Base-by-base conservation (phyloP, 1,284 basidiomycete genomes). In the Meripilus lineatus region DNA sequence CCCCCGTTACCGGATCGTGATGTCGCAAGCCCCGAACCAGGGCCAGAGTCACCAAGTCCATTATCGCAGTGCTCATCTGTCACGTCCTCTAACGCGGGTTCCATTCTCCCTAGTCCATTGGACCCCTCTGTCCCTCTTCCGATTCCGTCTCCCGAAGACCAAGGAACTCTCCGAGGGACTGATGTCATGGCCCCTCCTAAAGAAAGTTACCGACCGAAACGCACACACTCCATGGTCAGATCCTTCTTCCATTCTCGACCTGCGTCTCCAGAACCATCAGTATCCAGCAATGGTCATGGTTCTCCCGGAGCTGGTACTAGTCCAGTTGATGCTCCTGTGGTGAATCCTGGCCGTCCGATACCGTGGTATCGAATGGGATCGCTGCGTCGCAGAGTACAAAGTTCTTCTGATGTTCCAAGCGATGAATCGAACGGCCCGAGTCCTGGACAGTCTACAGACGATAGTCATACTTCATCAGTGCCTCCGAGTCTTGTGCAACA, bases 51-150 rank as follows among this genome's bases (percentile, higher is more conserved):
- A 5, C 69, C 76, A 23, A 68, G 72, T 10, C 67, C 72, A 22
- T 60, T 68, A 43, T 78, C 79, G 3, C 71, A 71, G 38, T 69
- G 68, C 49, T 77, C 76, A 11, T 71, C 71, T 11, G 57, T 58
- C 18, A 63, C 68, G 6, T 66, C 67, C 5, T 71, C 64, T 18
- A 58, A 63, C 38, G 63, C 65, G 4, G 58, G 52, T 28, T 68
- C 70, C 14, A 48, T 52, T 3, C 43, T 61, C 24, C 63, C 57
- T 28, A 74, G 73, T 40, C 70, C 69, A 21, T 53, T 57, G 22
- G 58, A 58, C 17, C 23, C 36, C n/a, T 45, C 55, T 37, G 44
- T 49, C 35, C 57, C 61, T 38, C 54, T 61, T 38, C 57, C 57
- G 22, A 47, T 52, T 6, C 55, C 56, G 24, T 47, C 50, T 18